A percentile compares a stretch with the other conserved stretches of the same genome.
These are phyloP conservation scores for Mortierella sp. DNA, from an alignment of 371 early-diverging fungal genomes.

Conservation along the genomic window DNA sequence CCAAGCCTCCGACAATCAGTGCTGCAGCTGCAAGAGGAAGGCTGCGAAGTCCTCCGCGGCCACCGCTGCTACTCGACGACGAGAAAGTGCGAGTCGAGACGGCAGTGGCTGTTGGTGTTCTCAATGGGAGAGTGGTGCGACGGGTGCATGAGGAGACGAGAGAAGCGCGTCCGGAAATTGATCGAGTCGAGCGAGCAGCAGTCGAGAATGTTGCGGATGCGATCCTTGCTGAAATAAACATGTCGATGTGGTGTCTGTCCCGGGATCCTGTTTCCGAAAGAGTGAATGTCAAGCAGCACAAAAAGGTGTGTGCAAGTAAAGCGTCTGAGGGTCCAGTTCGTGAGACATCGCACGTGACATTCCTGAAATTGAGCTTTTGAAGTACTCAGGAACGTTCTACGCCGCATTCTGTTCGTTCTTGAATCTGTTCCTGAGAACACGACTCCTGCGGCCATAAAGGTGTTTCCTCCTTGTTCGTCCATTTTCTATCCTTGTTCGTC, in stretches of 20 bases:
- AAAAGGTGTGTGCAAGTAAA: not conserved
- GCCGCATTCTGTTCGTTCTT: too few species aligned
- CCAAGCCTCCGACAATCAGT: constrained; percentile 59
- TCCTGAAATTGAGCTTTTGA: too few species aligned
- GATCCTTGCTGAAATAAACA: not conserved
- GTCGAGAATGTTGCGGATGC: not conserved
- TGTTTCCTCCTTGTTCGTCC: too few species aligned
- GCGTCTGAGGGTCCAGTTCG: not conserved
- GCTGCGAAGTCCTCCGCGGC: not conserved
- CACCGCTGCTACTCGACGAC: not conserved
- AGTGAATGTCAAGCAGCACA: not conserved
- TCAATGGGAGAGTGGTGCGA: not conserved
- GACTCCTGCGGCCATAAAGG: too few species aligned
- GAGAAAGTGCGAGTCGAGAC: constrained; percentile 9
- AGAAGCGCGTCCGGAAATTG: not conserved
- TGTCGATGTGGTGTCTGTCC: not conserved
- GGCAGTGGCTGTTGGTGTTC: not conserved
- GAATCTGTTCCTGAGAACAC: too few species aligned
- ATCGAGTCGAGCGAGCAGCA: not conserved
- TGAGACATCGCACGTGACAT: constrained; percentile 1
- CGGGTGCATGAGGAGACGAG: not conserved
- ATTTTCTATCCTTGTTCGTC: too few species aligned
- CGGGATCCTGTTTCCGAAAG: constrained; percentile 3
- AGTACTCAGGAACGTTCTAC: too few species aligned
- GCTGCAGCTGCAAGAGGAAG: constrained; percentile 47